Evolutionary conservation across 495 filamentous ascomycete genomes (phyloP).

Genomic region (Aspergillus haitiensis): DNA sequence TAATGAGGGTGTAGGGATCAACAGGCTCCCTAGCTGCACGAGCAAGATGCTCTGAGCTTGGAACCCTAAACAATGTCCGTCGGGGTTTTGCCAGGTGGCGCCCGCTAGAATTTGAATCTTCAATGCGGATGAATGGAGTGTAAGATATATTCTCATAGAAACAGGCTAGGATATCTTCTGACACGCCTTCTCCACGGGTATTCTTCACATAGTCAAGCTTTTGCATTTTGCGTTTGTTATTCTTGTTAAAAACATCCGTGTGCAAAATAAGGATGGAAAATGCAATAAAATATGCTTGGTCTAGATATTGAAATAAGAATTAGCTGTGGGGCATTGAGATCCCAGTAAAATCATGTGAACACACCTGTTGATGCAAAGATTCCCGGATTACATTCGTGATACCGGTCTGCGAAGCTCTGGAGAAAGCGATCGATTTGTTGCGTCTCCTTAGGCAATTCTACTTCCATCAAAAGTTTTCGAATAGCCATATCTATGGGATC

Average conservation of each 20-base stretch:
- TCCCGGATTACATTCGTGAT: slow-evolving; percentile 97
- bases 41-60: slow-evolving; percentile 63
- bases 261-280: slow-evolving; percentile 96
- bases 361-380: slow-evolving; percentile 81
- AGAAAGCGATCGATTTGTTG: slow-evolving; percentile 96
- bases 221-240: slow-evolving; percentile 99
- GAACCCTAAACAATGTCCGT: slow-evolving; percentile 69
- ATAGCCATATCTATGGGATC: slow-evolving; percentile 98
- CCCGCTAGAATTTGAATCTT: slow-evolving; percentile 84
- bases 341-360: slow-evolving; percentile 6
- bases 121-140: slow-evolving; percentile 94
- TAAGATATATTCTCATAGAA: slow-evolving; percentile 99
- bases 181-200: slow-evolving; percentile 82
- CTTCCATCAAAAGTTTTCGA: slow-evolving; percentile 92
- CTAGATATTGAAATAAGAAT: slow-evolving; percentile 38
- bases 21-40: slow-evolving; percentile 76
- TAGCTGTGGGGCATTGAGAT: slow-evolving; percentile 2
- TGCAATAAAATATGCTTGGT: slow-evolving; percentile 95
- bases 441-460: slow-evolving; percentile 93
- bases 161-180: slow-evolving; percentile 88
- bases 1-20: slow-evolving; percentile 90
- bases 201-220: slow-evolving; percentile 95
- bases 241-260: slow-evolving; percentile 98
- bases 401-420: slow-evolving; percentile 92
- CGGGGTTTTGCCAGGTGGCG: slow-evolving; percentile 72